phyloP scores from a whole-genome alignment of 768 basidiomycete genomes.

The Mycena olivaceomarginata region DNA sequence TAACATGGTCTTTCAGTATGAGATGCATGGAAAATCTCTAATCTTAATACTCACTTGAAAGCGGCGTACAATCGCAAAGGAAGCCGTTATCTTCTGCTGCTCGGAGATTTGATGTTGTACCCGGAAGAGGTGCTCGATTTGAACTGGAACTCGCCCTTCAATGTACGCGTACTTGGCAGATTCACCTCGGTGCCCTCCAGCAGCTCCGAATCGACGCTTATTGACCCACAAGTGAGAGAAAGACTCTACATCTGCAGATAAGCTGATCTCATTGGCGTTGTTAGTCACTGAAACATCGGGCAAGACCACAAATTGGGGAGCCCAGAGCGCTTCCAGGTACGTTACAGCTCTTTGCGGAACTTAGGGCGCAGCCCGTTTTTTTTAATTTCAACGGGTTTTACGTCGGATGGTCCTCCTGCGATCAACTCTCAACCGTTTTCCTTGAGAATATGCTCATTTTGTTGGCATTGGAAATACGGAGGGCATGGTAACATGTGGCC shows the following conservation, averaged over 20 bases:
- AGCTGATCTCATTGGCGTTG: neutral
- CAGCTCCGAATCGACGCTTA: conserved; percentile 40
- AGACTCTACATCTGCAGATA: conserved; percentile 28
- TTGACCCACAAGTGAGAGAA: conserved; percentile 38
- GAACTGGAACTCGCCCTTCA: conserved; percentile 40
- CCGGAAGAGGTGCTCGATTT: conserved; percentile 36
- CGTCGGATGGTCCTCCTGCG: too few species aligned
- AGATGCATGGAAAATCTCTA: conserved; percentile 35
- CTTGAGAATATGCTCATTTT: too few species aligned
- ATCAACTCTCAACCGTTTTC: too few species aligned
- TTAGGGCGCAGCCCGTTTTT: too few species aligned
- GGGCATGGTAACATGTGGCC: too few species aligned
- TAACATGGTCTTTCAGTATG: too few species aligned
- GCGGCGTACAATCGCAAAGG: conserved; percentile 30
- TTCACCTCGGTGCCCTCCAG: conserved; percentile 24
- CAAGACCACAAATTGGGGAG: neutral
- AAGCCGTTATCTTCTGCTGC: neutral
- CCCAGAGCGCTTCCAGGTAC: neutral
- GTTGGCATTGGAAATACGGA: too few species aligned
- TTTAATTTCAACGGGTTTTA: too few species aligned
- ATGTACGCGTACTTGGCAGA: conserved; percentile 40
- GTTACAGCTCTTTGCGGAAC: too few species aligned
- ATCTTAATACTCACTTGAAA: conserved; percentile 7
- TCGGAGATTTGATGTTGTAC: neutral
- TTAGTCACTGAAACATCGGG: neutral